These are phyloP conservation scores for Erodium chrysanthum DNA, from an alignment of 441 rosid species.

Conservation along the genomic window DNA sequence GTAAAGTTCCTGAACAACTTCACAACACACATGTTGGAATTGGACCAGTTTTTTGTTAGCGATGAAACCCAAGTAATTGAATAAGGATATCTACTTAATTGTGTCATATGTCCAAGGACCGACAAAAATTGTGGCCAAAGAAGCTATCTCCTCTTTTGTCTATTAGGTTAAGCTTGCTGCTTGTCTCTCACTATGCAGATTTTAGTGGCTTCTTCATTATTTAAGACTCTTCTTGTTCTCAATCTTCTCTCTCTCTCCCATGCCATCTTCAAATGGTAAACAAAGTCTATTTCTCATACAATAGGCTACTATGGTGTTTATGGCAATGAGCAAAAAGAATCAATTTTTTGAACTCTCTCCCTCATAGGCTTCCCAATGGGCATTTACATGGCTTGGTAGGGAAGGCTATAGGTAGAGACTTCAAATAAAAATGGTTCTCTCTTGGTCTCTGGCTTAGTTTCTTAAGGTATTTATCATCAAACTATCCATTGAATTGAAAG, in stretches of 20 bases:
- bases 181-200: neutral
- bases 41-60: neutral
- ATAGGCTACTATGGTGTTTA: no score
- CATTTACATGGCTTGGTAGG: neutral
- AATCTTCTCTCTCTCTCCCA: no score
- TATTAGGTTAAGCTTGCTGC: neutral
- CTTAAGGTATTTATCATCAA: no score
- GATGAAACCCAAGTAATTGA: neutral
- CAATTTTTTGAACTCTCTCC: constrained; percentile 31
- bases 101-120: neutral
- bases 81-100: neutral
- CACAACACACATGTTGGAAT: neutral
- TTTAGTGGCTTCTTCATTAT: no score
- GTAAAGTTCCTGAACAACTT: neutral
- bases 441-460: neutral
- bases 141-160: neutral
- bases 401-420: constrained; percentile 18
- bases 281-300: no score
- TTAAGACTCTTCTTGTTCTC: no score
- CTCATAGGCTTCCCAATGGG: constrained; percentile 20
- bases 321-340: neutral
- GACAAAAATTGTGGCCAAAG: neutral
- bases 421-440: constrained; percentile 22
- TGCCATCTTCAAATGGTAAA: no score
- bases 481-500: neutral